These are phyloP conservation scores for Hansenula lynferdii DNA, from an alignment of 1,139 yeast species.

Conservation along the genomic window DNA sequence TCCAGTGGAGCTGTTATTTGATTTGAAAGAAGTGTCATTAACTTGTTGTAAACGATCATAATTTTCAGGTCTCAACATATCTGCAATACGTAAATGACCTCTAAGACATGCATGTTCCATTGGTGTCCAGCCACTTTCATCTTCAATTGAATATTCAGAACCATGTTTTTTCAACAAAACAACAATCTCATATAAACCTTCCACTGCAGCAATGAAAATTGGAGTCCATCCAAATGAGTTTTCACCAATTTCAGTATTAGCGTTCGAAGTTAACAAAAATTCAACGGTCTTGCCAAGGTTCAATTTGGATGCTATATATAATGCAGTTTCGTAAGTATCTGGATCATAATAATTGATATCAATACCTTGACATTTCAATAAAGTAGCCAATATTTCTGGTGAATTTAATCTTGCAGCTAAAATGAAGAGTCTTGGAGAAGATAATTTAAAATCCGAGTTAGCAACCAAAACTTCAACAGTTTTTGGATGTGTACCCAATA, in stretches of 20 bases:
- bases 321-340: constrained; percentile 71
- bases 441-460: constrained; percentile 34
- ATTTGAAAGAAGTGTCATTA: neutral
- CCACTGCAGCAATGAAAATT: constrained; percentile 84
- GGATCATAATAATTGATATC: constrained; percentile 60
- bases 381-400: constrained; percentile 47
- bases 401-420: constrained; percentile 72
- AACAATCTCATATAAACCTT: constrained; percentile 63
- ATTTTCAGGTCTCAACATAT: constrained; percentile 36
- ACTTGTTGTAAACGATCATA: constrained; percentile 13
- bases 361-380: constrained; percentile 55
- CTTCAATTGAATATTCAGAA: constrained; percentile 54
- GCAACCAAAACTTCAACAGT: constrained; percentile 61
- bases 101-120: constrained; percentile 93
- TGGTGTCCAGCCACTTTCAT: constrained; percentile 94
- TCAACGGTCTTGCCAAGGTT: constrained; percentile 51
- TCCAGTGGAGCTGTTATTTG: constrained; percentile 5
- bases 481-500: constrained; percentile 76
- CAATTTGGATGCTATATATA: constrained; percentile 73
- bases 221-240: constrained; percentile 93
- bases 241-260: constrained; percentile 76
- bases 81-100: constrained; percentile 76
- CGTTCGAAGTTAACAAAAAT: constrained; percentile 52
- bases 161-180: constrained; percentile 47
- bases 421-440: constrained; percentile 51